phyloP scores from a whole-genome alignment of 2,329 filamentous ascomycete species.

The Lachnellula cervina region DNA sequence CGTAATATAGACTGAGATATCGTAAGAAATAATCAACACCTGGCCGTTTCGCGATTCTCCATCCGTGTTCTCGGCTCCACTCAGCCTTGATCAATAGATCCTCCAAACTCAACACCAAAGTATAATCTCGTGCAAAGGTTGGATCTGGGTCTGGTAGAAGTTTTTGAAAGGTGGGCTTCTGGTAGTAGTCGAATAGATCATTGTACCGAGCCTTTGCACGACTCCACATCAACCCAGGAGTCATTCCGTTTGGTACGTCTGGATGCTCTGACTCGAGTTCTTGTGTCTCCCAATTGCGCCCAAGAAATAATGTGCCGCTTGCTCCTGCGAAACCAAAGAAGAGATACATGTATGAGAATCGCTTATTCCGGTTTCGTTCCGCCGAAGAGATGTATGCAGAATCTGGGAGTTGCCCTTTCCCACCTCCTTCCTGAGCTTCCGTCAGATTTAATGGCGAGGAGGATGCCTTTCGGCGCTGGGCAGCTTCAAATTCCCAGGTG shows the following conservation, averaged over 20 bases:
- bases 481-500: constrained; percentile 74
- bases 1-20: constrained; percentile 96
- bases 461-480: constrained; percentile 32
- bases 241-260: constrained; percentile 77
- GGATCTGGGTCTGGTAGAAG: constrained; percentile 80
- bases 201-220: constrained; percentile 70
- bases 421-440: constrained; percentile 44
- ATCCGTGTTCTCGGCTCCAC: constrained; percentile 90
- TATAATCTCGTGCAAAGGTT: constrained; percentile 79
- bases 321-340: constrained; percentile 52
- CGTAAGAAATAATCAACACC: constrained; percentile 96
- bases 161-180: constrained; percentile 91
- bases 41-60: constrained; percentile 90
- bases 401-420: constrained; percentile 64
- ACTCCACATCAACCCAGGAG: constrained; percentile 68
- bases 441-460: constrained; percentile 42
- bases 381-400: constrained; percentile 86
- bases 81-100: constrained; percentile 93
- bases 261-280: constrained; percentile 65
- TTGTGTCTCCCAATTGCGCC: constrained; percentile 77
- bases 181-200: constrained; percentile 84
- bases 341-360: constrained; percentile 67
- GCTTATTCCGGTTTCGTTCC: constrained; percentile 68
- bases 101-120: constrained; percentile 85
- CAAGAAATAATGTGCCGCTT: constrained; percentile 58